Conservation (phyloP, 257 asterid genomes). For the Ballota nigra region DNA sequence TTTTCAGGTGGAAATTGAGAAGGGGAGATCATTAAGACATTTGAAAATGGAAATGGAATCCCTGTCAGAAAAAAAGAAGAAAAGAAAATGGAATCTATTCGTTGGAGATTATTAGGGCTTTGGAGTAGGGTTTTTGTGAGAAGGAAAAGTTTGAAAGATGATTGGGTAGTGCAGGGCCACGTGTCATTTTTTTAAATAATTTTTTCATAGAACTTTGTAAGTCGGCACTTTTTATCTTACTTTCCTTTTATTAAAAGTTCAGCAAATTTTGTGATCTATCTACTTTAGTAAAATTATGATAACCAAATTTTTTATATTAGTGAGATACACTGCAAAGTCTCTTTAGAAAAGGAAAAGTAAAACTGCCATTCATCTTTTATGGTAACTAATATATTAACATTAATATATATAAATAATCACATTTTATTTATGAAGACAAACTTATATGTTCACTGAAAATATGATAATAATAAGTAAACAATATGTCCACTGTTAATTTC, state of each 20-base stretch:
- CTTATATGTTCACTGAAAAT: no score
- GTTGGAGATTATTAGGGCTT: constrained; percentile 28
- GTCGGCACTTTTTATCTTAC: background rate
- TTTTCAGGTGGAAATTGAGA: constrained; percentile 43
- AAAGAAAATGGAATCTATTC: background rate
- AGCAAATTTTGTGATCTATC: background rate
- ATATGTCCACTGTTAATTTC: no score
- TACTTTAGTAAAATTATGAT: background rate
- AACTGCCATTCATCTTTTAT: background rate
- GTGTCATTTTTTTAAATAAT: constrained; percentile 1
- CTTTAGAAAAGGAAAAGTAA: background rate
- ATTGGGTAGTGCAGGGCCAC: constrained; percentile 15
- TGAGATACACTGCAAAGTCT: background rate
- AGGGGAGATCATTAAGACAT: constrained; percentile 20
- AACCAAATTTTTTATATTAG: no score
- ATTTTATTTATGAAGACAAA: no score
- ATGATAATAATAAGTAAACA: no score
- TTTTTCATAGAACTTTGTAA: background rate
- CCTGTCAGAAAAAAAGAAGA: no score
- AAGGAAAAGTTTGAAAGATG: background rate
- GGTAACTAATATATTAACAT: no score
- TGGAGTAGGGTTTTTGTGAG: constrained; percentile 29
- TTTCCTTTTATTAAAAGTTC: background rate
- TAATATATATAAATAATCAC: no score
- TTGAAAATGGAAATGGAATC: background rate